phyloP scores from a whole-genome alignment of 1,139 yeast species.

The Zygoascus sp. region DNA sequence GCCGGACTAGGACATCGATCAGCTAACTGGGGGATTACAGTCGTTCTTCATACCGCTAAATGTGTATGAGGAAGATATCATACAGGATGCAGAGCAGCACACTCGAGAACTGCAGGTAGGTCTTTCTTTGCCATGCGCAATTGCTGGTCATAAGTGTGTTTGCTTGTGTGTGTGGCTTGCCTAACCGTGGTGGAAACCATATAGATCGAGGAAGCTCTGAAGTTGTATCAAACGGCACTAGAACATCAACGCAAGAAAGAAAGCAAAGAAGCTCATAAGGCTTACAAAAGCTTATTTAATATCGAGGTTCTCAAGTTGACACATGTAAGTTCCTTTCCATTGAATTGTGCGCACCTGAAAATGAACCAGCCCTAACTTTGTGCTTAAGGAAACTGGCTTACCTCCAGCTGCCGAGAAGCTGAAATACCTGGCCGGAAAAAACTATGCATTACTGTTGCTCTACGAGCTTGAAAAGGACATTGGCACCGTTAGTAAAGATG shows the following conservation, averaged over 20 bases:
- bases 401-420: constrained; percentile 72
- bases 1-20: not conserved
- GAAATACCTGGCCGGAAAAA: constrained; percentile 73
- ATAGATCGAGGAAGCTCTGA: constrained; percentile 85
- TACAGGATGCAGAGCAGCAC: constrained; percentile 74
- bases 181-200: not conserved
- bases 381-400: constrained; percentile 29
- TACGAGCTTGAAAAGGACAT: constrained; percentile 41
- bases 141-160: not conserved
- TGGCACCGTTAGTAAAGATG: constrained; percentile 24
- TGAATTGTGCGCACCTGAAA: not conserved
- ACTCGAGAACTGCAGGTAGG: constrained; percentile 67
- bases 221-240: constrained; percentile 68
- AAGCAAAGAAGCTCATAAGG: constrained; percentile 46
- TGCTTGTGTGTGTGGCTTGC: not conserved
- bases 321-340: constrained; percentile 20
- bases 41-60: constrained; percentile 70
- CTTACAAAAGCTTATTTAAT: constrained; percentile 60
- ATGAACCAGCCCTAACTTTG: too few relatives aligned
- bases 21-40: not conserved
- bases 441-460: constrained; percentile 70
- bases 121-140: constrained; percentile 4
- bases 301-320: constrained; percentile 54
- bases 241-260: constrained; percentile 50
- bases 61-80: constrained; percentile 63